Base-by-base conservation (phyloP, 179 eudicot genomes). In the Camellia oleifera region DNA sequence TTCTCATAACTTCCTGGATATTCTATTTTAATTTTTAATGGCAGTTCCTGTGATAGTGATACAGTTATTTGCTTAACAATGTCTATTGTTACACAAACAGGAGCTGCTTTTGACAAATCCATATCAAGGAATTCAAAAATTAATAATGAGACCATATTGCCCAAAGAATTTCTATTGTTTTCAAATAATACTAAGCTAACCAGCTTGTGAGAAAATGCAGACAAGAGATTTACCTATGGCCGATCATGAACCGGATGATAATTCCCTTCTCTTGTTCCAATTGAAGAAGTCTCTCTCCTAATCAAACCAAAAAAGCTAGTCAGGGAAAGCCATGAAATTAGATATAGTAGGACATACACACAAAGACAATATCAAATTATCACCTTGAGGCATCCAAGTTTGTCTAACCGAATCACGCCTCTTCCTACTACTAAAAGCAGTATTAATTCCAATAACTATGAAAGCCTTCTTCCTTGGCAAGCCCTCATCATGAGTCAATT, bases 141-240 rank as follows among this genome's bases (percentile, higher is more conserved):
- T 32, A 32, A 32, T 32, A 32, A 32, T 32, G 40, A 15, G 23
- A 62, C 32, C 7, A 11, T 3, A 6, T n/a, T 62, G 66, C 66
- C 26, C 20, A 60, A 62, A 32, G 18, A 62, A 62, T 17, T 62
- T 53, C 57, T 53, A 7, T 10, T 62, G 66, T 17, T 13, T 8
- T 17, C 40, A 62, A 6, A 62, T 23, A 62, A 62, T 17, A 62
- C 7, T 17, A 58, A 58, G 12, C 4, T 58, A 60, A 60, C 64
- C 64, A 60, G 5, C n/a, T 9, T 60, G 64, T 6, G 5, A 65
- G 65, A 13, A 42, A 54, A 17, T 48, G 12, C 10, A 12, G 13
- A 73, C 4, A 72, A 66, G 20, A 5, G 46, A 4, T 50, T 67
- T 67, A 86, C 89, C 87, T 86, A 83, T 86, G 87, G 53, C 89